Base-by-base conservation (phyloP, 148 eudicot species). In the Amaranthus cruentus region DNA sequence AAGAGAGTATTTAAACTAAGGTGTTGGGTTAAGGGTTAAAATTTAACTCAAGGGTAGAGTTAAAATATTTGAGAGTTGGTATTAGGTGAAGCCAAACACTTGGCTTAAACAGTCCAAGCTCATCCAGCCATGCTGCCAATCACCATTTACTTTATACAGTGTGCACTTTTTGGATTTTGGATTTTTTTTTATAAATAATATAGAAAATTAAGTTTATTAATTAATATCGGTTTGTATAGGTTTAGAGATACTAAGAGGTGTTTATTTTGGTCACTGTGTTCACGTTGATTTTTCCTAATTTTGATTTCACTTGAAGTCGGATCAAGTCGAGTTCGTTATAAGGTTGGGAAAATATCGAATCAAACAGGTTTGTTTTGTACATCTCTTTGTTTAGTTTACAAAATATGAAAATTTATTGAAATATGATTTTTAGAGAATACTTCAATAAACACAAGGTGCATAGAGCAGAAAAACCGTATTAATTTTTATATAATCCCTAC, bases 111-210 rank as follows among this genome's bases (percentile, higher is more conserved):
- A 50, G 71, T 62, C 69, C 48, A 74, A 64, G 43, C 6, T 58
- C 65, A 44, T 48, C 5, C 83, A 79, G 84, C 77, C 86, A 85
- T 85, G 86, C 88, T 83, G 72, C 88, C 88, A 83, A 85, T 85
- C 50, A 70, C 55, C 48, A 9, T 76, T 38, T 62, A 62, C 76
- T 80, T 55, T 72, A 63, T 70, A 55, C 75, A 79, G 71, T 73
- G 57, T 66, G 44, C 55, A 68, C 48, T 69, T 64, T 62, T 75
- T 70, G 62, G 72, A 68, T 62, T 73, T 66, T 55, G 28, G 9
- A 21, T 67, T 46, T 67, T 7, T 4, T 9, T 18, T 14, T 28
- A 28, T 18, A 18, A 18, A 18, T 18, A 18, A 18, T 18, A 18
- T 18, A 28, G 2, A 28, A 28, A 28, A 28, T 28, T 0, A 28